Percentiles rank a stretch among this genome's conserved stretches.
These are phyloP conservation scores for Pichia deserticola DNA, from an alignment of 805 yeast species.

Conservation along the genomic window DNA sequence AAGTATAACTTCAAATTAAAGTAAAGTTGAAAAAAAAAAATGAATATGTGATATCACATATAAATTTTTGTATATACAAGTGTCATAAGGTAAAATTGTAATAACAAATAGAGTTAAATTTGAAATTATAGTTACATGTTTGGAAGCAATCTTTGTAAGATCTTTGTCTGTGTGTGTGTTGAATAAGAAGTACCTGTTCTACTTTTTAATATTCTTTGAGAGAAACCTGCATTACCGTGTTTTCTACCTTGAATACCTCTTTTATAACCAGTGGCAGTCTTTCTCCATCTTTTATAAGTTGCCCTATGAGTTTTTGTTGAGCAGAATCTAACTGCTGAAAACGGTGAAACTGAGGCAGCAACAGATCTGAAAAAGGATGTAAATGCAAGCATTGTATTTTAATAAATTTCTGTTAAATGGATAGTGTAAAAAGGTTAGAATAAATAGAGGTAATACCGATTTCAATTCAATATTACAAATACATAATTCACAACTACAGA, in stretches of 20 bases:
- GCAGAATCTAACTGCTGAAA: conserved; percentile 14
- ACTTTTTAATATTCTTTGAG: conserved; percentile 49
- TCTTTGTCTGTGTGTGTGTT: conserved; percentile 47
- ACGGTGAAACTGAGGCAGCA: conserved; percentile 13
- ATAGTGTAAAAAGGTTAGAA: no score
- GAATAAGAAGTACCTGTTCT: conserved; percentile 55
- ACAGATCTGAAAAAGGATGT: conserved; percentile 14
- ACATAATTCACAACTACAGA: no score
- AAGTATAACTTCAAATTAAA: no score
- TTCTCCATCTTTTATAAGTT: conserved; percentile 80
- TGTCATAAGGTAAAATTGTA: no score
- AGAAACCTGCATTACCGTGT: conserved; percentile 91
- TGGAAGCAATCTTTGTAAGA: conserved; percentile 50
- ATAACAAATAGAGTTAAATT: no score
- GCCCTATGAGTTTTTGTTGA: conserved; percentile 75
- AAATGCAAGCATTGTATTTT: conserved; percentile 4
- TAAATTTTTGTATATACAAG: not conserved
- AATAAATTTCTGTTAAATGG: no score
- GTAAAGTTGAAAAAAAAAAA: no score
- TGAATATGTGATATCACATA: no score
- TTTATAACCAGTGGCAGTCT: conserved; percentile 60
- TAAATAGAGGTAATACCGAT: no score
- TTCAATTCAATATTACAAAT: no score
- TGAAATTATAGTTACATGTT: conserved; percentile 20
- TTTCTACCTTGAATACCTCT: conserved; percentile 79